Conservation (phyloP, 2,329 filamentous ascomycete species). For the Colletotrichum sp. region DNA sequence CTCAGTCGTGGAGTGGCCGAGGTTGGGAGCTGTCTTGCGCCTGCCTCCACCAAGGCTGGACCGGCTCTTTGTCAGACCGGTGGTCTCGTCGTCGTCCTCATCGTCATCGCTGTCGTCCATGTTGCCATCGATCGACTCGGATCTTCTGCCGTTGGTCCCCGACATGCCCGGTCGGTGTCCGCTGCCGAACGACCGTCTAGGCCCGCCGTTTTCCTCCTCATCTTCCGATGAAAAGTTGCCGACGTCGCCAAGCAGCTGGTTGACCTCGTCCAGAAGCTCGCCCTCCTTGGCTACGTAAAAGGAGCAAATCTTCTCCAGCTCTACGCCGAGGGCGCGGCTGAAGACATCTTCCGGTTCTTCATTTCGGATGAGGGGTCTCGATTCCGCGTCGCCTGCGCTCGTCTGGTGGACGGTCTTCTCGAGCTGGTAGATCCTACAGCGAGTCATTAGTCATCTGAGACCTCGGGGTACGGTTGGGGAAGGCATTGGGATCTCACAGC, state of each 20-base stretch:
- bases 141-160: conserved; percentile 45
- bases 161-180: conserved; percentile 25
- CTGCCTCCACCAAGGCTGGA: conserved; percentile 40
- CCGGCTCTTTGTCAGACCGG: conserved; percentile 54
- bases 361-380: conserved; percentile 77
- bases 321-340: conserved; percentile 79
- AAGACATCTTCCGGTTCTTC: conserved; percentile 85
- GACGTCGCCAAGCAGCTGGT: conserved; percentile 77
- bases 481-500: conserved; percentile 64
- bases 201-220: conserved; percentile 26
- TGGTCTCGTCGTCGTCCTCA: conserved; percentile 66
- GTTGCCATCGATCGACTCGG: conserved; percentile 58
- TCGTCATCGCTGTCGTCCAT: conserved; percentile 69
- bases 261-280: conserved; percentile 83
- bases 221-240: conserved; percentile 64
- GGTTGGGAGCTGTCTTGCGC: conserved; percentile 40
- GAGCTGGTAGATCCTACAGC: conserved; percentile 83
- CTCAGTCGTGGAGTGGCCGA: conserved; percentile 54
- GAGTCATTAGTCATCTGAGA: not conserved
- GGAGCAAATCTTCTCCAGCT: conserved; percentile 91
- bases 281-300: conserved; percentile 91
- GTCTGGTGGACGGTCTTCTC: conserved; percentile 81
- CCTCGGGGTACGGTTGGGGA: not conserved
- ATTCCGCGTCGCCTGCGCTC: conserved; percentile 74
- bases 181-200: conserved; percentile 24